phyloP scores from a whole-genome alignment of 176 grass and related monocot genomes.

The Musa acuminata region DNA sequence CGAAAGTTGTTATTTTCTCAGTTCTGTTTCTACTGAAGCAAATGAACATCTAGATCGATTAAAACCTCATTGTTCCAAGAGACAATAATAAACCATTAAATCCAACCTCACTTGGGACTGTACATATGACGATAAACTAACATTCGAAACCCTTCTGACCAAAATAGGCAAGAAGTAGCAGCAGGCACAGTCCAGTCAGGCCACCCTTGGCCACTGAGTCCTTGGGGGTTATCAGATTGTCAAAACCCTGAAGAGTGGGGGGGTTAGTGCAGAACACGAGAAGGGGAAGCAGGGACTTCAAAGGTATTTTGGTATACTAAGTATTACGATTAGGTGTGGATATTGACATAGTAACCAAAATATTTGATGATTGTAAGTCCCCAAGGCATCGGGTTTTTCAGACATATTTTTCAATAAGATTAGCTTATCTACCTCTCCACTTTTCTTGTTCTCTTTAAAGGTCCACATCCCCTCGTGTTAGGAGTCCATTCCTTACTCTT shows the following conservation, averaged over 20 bases:
- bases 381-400: too few relatives aligned
- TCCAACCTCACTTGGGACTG: neutral
- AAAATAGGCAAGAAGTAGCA: neutral
- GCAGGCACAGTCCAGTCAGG: neutral
- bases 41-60: neutral
- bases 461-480: too few relatives aligned
- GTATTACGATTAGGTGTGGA: neutral
- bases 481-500: too few relatives aligned
- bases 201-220: neutral
- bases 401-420: too few relatives aligned
- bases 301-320: neutral
- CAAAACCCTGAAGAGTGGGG: neutral
- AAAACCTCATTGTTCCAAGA: neutral
- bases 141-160: neutral
- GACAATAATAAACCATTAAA: neutral
- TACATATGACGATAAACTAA: neutral
- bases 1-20: too few relatives aligned
- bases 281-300: neutral
- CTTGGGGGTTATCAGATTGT: neutral
- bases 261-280: neutral
- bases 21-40: too few relatives aligned
- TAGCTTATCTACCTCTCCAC: too few relatives aligned
- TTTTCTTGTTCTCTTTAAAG: too few relatives aligned
- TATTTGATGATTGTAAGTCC: too few relatives aligned
- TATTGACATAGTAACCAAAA: neutral